A percentile compares a stretch with the other conserved stretches of the same genome.
Evolutionary conservation across 768 basidiomycete genomes (phyloP).

Genomic region (Lactarius indigo): DNA sequence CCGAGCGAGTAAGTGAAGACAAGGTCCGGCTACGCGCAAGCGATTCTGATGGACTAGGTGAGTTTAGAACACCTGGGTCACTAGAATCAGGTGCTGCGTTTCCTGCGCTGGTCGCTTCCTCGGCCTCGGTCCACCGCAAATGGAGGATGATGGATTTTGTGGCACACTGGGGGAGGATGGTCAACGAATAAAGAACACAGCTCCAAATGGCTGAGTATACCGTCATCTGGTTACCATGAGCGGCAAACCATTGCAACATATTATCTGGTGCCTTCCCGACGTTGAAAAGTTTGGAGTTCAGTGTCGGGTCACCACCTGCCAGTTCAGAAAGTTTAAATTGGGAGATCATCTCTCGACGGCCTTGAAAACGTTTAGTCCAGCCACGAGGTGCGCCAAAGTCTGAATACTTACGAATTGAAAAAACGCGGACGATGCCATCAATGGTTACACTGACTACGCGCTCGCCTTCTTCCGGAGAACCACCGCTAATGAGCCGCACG

Average conservation of each 20-base stretch:
- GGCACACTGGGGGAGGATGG: constrained; percentile 54
- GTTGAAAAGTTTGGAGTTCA: constrained; percentile 66
- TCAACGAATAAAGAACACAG: neutral
- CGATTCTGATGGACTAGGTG: constrained; percentile 28
- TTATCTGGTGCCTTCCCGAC: constrained; percentile 81
- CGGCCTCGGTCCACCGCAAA: constrained; percentile 79
- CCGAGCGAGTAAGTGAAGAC: constrained; percentile 55
- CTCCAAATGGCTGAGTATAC: constrained; percentile 39
- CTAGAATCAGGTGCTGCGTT: constrained; percentile 20
- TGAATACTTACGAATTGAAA: constrained; percentile 72
- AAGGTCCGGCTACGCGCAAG: constrained; percentile 38
- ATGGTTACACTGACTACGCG: constrained; percentile 88
- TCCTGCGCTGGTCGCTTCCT: constrained; percentile 29
- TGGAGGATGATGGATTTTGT: constrained; percentile 85
- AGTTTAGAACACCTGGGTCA: constrained; percentile 27
- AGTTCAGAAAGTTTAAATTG: constrained; percentile 86
- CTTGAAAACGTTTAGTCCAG: constrained; percentile 30
- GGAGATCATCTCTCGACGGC: constrained; percentile 82
- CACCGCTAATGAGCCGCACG: constrained; percentile 71
- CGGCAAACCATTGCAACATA: constrained; percentile 93
- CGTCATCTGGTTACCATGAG: constrained; percentile 87
- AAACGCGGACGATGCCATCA: constrained; percentile 86
- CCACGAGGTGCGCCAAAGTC: neutral
- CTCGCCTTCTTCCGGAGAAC: constrained; percentile 55
- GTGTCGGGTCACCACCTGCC: constrained; percentile 59